Conservation (phyloP, 129 eudicot genomes). For the Escallonia rubra region DNA sequence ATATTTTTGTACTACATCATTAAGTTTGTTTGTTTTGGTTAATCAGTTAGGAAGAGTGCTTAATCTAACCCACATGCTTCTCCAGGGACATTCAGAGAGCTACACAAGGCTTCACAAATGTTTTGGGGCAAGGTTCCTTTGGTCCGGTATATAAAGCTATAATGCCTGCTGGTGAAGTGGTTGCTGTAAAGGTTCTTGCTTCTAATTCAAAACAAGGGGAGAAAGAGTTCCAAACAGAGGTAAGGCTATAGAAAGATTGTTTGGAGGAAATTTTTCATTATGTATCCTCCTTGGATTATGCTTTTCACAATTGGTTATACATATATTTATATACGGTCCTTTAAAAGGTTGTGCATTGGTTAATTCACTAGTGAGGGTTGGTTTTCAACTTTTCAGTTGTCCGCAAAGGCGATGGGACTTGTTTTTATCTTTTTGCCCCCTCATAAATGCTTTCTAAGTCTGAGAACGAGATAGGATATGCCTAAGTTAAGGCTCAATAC, state of each 20-base stretch:
- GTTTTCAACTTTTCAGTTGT: too few relatives aligned
- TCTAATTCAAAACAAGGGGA: slow-evolving; percentile 96
- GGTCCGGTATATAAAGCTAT: slow-evolving; percentile 97
- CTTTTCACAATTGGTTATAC: too few relatives aligned
- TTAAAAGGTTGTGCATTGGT: too few relatives aligned
- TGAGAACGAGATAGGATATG: neutral
- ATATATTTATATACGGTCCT: too few relatives aligned
- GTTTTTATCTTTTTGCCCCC: neutral
- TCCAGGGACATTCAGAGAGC: slow-evolving; percentile 91
- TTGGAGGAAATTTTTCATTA: too few relatives aligned
- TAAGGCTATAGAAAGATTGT: slow-evolving; percentile 14
- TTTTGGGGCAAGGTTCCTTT: slow-evolving; percentile 95
- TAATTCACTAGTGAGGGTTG: too few relatives aligned
- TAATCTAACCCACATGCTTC: neutral
- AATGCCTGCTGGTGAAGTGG: slow-evolving; percentile 84
- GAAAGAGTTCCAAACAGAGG: slow-evolving; percentile 97
- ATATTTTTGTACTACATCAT: neutral
- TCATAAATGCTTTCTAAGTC: neutral
- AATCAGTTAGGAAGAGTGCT: neutral
- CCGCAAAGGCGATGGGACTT: too few relatives aligned
- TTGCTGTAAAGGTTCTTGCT: slow-evolving; percentile 97
- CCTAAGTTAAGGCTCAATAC: neutral
- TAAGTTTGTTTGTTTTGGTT: neutral
- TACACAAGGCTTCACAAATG: slow-evolving; percentile 80
- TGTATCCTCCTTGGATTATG: too few relatives aligned